Base-by-base conservation (phyloP, 176 grass and related monocot genomes). In the Aegilops bicornis region DNA sequence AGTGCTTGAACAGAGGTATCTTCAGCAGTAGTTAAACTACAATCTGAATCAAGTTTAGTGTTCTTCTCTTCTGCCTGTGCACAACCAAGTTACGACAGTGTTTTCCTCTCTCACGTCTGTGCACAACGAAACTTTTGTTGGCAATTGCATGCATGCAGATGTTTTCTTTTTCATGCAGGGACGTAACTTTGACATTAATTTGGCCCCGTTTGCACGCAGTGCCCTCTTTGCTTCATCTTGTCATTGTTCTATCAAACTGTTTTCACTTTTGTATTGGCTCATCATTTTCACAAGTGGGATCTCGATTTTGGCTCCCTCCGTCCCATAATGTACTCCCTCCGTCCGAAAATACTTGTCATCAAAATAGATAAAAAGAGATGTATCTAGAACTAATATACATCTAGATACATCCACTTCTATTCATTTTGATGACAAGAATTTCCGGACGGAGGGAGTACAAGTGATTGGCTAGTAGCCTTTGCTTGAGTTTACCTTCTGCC, bases 241-340 rank as follows among this genome's bases (percentile, higher is more conserved):
- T 72, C 84, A 12, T 54, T 17, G 30, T 16, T 8, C 50, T 64
- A 69, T 82, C 45, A 17, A 66, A 47, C 27, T 1, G 16, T n/a
- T 64, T 76, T 8, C 52, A n/a, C 39, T 32, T 61, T 66, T 39
- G 88, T 62, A 72, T 82, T 82, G 35, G 11, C 48, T 77, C 63
- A 27, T 39, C 48, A 36, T 82, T 86, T 69, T 63, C 47, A 69
- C 71, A 77, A 86, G 50, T 50, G 35, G 60, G 48, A 52, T 82
- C 23, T 62, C 73, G 3, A 30, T 39, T 63, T 76, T n/a, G 35
- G 9, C 37, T 39, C 37, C 8, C 37, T 39, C 37, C 37, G 37
- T 39, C 0, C 37, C 37, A 39, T 39, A 39, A 39, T 39, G 37
- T 68, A n/a, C n/a, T n/a, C n/a, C n/a, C n/a, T n/a, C n/a, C n/a